Evolutionary conservation across 176 grass and related monocot genomes (phyloP), one percentile per base, ranked within the genome.

Genomic region (Raddia distichophylla): DNA sequence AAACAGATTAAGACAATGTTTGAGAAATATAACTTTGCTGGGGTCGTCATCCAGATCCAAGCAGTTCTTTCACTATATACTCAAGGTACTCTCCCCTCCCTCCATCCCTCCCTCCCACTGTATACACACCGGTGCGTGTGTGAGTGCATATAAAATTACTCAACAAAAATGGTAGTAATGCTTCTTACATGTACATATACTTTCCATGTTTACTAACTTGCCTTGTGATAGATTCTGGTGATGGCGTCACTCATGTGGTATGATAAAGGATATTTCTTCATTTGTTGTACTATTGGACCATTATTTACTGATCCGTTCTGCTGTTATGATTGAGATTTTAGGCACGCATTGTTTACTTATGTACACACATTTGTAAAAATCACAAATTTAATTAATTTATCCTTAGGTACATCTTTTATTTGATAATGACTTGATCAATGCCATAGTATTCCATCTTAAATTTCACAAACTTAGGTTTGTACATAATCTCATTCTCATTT

Each of bases 161-260:
- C 68, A 68, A 68, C n/a, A 62, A 83, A 19, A 19, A 89, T 73
- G 19, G 8, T 40, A 69, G 40, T 71, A 52, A 65, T 58, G n/a
- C 60, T 86, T 47, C 78, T 82, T 77, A 75, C 48, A 68, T 66
- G 27, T 79, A 17, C 51, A 51, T 46, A 63, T 67, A 40, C 13
- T 82, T 86, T 61, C 64, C 82, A 95, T 90, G 95, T 33, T 91
- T 98, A 81, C 82, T 98, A 64, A 98, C 95, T 12, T 92, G 95
- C 49, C 95, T 98, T 86, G 95, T 98, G 19, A 93, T 98, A 75
- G 90, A 98, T 64, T 93, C 92, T 75, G 92, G 95, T 71, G 95
- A 98, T 86, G 95, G 95, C 83, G 92, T 98, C 77, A 95, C 92
- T 79, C 95, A 95, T 86, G 95, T 95, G 84, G 95, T 98, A 95